Conservation (phyloP, 179 eudicot genomes). For the Nepenthes alata region DNA sequence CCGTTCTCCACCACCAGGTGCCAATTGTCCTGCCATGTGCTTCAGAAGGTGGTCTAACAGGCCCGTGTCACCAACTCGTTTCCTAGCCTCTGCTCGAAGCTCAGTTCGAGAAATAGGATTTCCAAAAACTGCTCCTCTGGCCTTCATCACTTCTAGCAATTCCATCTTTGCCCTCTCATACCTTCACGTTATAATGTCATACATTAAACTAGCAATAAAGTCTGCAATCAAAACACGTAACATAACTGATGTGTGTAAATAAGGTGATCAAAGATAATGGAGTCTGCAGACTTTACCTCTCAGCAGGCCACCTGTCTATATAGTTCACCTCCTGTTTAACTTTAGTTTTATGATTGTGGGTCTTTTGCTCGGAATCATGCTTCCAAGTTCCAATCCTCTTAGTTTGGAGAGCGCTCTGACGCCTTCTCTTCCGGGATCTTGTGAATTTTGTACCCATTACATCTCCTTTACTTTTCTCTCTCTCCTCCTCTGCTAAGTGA, state of each 20-base stretch:
- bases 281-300: slow-evolving; percentile 31
- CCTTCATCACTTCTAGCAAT: slow-evolving; percentile 55
- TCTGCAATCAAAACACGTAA: no score
- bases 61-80: slow-evolving; percentile 83
- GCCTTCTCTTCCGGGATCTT: slow-evolving; percentile 32
- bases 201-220: neutral
- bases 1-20: slow-evolving; percentile 54
- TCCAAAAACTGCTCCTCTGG: slow-evolving; percentile 35
- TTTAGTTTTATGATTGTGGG: slow-evolving; percentile 13
- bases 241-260: neutral
- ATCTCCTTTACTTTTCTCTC: slow-evolving; percentile 9
- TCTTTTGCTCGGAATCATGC: slow-evolving; percentile 2
- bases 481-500: slow-evolving; percentile 14
- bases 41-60: slow-evolving; percentile 79
- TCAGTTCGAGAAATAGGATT: slow-evolving; percentile 47
- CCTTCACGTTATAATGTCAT: slow-evolving; percentile 26
- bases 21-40: slow-evolving; percentile 71
- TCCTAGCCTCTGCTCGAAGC: slow-evolving; percentile 67
- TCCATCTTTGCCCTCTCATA: slow-evolving; percentile 46
- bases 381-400: slow-evolving; percentile 4
- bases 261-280: neutral
- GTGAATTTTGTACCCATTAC: slow-evolving; percentile 7
- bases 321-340: slow-evolving; percentile 17
- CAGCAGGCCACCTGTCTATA: slow-evolving; percentile 52
- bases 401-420: slow-evolving; percentile 4